These are phyloP conservation scores for Kwoniella dendrophila DNA, from an alignment of 768 basidiomycete species.

Conservation along the genomic window DNA sequence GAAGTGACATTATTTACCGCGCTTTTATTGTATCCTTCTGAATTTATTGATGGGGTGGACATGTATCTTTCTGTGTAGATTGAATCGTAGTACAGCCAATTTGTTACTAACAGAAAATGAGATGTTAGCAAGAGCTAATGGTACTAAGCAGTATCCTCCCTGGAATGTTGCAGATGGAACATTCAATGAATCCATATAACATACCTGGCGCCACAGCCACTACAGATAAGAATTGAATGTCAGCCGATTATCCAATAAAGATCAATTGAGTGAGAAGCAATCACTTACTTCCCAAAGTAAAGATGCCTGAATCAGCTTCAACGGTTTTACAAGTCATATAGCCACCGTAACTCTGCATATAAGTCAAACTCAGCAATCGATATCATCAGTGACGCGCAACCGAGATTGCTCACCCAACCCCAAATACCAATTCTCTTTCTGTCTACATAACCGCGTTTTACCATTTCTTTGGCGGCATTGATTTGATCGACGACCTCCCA, in stretches of 20 bases:
- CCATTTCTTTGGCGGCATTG: constrained; percentile 84
- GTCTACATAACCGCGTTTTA: constrained; percentile 84
- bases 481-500: constrained; percentile 90
- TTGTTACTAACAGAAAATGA: constrained; percentile 36
- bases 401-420: constrained; percentile 77
- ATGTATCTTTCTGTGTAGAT: constrained; percentile 98
- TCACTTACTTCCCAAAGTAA: constrained; percentile 83
- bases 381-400: background rate
- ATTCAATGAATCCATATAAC: background rate
- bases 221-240: constrained; percentile 6
- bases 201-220: constrained; percentile 53
- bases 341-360: constrained; percentile 84
- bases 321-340: constrained; percentile 93
- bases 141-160: background rate
- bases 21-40: constrained; percentile 83
- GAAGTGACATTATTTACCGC: constrained; percentile 85
- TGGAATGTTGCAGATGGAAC: background rate
- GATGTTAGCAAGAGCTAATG: background rate
- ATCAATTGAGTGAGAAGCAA: constrained; percentile 58
- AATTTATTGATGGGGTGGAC: constrained; percentile 76
- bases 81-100: constrained; percentile 65
- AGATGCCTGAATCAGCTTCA: constrained; percentile 85
- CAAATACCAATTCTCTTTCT: constrained; percentile 86
- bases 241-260: background rate
- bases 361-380: background rate